phyloP scores from a whole-genome alignment of 305 asterid genomes.

The Fraxinus sp. region DNA sequence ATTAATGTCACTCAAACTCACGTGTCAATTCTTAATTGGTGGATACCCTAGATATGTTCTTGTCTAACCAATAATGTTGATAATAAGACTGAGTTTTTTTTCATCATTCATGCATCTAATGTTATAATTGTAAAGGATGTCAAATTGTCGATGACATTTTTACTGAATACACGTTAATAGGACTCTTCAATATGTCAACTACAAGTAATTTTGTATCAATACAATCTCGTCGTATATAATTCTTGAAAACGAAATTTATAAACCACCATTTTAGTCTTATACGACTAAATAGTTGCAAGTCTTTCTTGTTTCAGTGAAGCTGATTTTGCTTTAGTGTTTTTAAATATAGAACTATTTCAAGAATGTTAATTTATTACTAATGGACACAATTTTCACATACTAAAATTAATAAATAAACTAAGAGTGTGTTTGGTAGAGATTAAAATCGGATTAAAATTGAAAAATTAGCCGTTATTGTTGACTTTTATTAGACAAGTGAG shows the following conservation, averaged over 20 bases:
- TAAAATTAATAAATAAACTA: not conserved
- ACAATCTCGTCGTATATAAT: not conserved
- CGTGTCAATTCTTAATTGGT: conserved; percentile 26
- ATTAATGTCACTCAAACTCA: not conserved
- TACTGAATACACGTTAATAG: not conserved
- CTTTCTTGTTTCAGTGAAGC: too few relatives aligned
- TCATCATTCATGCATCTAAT: not conserved
- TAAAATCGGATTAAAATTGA: too few relatives aligned
- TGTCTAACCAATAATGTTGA: not conserved
- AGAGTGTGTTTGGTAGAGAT: too few relatives aligned
- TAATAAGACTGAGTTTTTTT: too few relatives aligned
- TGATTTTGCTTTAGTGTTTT: too few relatives aligned
- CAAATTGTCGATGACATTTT: too few relatives aligned
- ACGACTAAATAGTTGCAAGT: too few relatives aligned
- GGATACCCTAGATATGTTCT: not conserved
- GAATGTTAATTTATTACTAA: not conserved
- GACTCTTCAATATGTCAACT: not conserved
- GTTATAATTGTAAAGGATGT: not conserved
- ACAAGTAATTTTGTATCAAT: too few relatives aligned
- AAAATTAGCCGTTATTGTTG: too few relatives aligned
- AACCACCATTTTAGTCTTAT: not conserved
- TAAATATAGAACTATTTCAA: not conserved
- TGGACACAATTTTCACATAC: too few relatives aligned
- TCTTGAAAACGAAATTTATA: not conserved
- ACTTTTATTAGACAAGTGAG: too few relatives aligned